These are phyloP conservation scores for Trichophyton schoenleinii DNA, from an alignment of 2,329 filamentous ascomycete species.

Conservation along the genomic window DNA sequence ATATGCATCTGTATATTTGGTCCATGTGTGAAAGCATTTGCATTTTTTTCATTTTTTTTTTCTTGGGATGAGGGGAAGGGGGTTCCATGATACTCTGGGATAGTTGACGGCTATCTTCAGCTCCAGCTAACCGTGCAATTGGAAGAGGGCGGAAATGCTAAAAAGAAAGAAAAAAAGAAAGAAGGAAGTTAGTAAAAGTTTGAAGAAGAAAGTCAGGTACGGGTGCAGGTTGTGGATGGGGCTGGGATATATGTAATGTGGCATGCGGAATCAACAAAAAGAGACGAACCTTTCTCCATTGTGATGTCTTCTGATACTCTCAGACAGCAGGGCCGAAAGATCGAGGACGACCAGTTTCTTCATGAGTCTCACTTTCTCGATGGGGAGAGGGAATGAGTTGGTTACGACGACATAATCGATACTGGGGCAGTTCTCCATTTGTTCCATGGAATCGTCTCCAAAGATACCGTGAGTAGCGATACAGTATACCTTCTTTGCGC, in stretches of 20 bases:
- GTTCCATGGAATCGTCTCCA: slow-evolving; percentile 74
- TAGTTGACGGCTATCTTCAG: neutral
- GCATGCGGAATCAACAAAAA: neutral
- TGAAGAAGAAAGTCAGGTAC: neutral
- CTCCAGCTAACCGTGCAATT: slow-evolving; percentile 41
- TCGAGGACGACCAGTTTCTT: slow-evolving; percentile 84
- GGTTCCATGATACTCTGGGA: neutral
- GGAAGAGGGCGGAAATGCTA: slow-evolving; percentile 36
- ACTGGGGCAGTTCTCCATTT: slow-evolving; percentile 83
- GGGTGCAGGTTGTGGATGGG: neutral
- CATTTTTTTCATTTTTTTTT: neutral
- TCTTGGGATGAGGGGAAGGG: neutral
- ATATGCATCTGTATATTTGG: neutral
- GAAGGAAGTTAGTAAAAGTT: slow-evolving; percentile 4
- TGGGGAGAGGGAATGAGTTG: slow-evolving; percentile 85
- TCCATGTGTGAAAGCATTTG: neutral
- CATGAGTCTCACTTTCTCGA: slow-evolving; percentile 52
- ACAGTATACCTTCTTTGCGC: slow-evolving; percentile 88
- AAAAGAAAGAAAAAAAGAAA: neutral
- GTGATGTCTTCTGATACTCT: slow-evolving; percentile 91
- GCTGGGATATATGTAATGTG: neutral
- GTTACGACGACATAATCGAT: slow-evolving; percentile 92
- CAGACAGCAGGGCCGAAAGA: slow-evolving; percentile 72
- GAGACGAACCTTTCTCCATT: slow-evolving; percentile 63
- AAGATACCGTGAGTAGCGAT: slow-evolving; percentile 96